These are phyloP conservation scores for Capsicum chinense DNA, from an alignment of 257 asterid genomes.

Conservation along the genomic window DNA sequence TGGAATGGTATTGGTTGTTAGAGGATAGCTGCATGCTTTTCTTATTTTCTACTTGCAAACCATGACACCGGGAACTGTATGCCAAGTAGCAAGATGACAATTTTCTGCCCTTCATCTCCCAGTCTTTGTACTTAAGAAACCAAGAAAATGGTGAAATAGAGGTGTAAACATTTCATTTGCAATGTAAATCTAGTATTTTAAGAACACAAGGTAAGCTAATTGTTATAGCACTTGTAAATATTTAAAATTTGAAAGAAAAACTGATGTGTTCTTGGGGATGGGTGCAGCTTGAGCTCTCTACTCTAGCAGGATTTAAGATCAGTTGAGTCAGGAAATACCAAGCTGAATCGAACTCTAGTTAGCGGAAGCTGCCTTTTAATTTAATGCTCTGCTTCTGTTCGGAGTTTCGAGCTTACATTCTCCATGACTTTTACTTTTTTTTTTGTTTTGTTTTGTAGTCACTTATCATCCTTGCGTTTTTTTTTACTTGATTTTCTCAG, in stretches of 20 bases:
- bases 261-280: neutral
- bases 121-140: neutral
- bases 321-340: neutral
- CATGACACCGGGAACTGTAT: neutral
- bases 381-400: neutral
- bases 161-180: neutral
- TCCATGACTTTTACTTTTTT: neutral
- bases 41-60: neutral
- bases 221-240: neutral
- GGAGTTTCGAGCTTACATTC: neutral
- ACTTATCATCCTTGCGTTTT: slow-evolving; percentile 20
- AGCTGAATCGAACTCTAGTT: neutral
- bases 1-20: neutral
- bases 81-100: neutral
- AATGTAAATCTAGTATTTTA: neutral
- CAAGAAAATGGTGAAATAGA: neutral
- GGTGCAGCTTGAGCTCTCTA: neutral
- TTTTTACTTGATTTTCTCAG: slow-evolving; percentile 31
- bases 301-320: neutral
- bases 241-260: neutral
- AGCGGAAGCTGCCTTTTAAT: neutral
- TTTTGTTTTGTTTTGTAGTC: slow-evolving; percentile 8
- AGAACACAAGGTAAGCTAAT: neutral
- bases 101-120: neutral
- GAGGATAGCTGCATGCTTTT: neutral